Conservation (phyloP, 768 basidiomycete species). For the Galerina sulciceps region DNA sequence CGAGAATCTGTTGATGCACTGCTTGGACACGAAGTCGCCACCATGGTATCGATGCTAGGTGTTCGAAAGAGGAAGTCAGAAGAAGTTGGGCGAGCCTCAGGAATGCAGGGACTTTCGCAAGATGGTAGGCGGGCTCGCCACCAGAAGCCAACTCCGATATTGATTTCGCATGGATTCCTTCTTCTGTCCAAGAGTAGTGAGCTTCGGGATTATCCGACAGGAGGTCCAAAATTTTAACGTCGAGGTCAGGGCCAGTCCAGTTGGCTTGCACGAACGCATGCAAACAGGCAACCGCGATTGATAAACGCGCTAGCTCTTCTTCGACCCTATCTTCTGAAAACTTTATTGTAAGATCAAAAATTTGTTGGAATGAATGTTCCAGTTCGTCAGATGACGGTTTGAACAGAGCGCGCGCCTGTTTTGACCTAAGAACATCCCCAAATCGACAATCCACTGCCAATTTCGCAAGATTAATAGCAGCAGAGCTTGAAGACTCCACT, state of each 20-base stretch:
- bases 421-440: constrained; percentile 51
- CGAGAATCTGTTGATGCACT: constrained; percentile 81
- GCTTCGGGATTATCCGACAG: constrained; percentile 32
- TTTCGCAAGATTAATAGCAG: constrained; percentile 46
- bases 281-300: constrained; percentile 77
- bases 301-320: constrained; percentile 60
- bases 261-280: constrained; percentile 93
- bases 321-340: constrained; percentile 36
- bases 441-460: constrained; percentile 65
- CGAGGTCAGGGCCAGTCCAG: constrained; percentile 93
- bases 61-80: constrained; percentile 53
- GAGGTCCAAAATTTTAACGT: constrained; percentile 53
- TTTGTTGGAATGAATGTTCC: constrained; percentile 37
- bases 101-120: constrained; percentile 68
- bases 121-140: constrained; percentile 97
- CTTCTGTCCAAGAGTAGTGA: constrained; percentile 39
- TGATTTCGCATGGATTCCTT: constrained; percentile 64
- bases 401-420: constrained; percentile 46
- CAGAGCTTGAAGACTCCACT: constrained; percentile 22
- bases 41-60: constrained; percentile 63
- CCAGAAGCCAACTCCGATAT: constrained; percentile 77
- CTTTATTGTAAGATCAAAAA: constrained; percentile 33
- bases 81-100: constrained; percentile 79
- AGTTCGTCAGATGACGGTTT: constrained; percentile 29
- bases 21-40: constrained; percentile 81